A percentile compares a stretch with the other conserved stretches of the same genome.
Evolutionary conservation across 495 filamentous ascomycete genomes (phyloP).

Genomic region (Saxispiralis lemnorum): DNA sequence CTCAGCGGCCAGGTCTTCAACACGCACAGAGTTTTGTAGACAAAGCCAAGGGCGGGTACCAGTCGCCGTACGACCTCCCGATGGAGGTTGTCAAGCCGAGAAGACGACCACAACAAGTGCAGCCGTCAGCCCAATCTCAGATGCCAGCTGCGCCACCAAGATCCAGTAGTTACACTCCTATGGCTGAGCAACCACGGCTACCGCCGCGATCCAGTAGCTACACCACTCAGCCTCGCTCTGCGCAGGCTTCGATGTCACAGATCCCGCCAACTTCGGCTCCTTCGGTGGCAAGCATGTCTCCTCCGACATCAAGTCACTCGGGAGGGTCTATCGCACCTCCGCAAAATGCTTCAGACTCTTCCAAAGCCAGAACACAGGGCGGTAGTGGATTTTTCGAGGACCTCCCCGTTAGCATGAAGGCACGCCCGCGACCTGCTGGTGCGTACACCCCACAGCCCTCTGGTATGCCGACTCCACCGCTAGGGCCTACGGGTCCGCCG

Average conservation of each 20-base stretch:
- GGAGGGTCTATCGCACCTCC: constrained; percentile 9
- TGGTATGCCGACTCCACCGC: constrained; percentile 11
- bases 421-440: constrained; percentile 37
- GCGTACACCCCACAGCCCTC: constrained; percentile 35
- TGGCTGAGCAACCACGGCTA: background rate
- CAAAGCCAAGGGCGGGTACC: constrained; percentile 77
- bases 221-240: too few relatives aligned
- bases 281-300: constrained; percentile 14
- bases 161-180: constrained; percentile 39
- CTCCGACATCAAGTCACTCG: constrained; percentile 21
- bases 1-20: constrained; percentile 21
- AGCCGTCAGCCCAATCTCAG: constrained; percentile 16
- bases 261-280: background rate
- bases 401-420: constrained; percentile 41
- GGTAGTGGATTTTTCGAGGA: constrained; percentile 71
- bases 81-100: constrained; percentile 63
- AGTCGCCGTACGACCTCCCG: constrained; percentile 85
- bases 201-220: too few relatives aligned
- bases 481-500: constrained; percentile 23
- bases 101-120: constrained; percentile 27
- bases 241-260: background rate
- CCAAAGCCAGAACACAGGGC: constrained; percentile 15
- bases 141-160: constrained; percentile 37
- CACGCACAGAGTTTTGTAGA: constrained; percentile 62
- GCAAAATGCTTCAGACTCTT: background rate